These are phyloP conservation scores for Thalassiosira mediterranea DNA, from an alignment of 352 stramenopile species.

Conservation along the genomic window DNA sequence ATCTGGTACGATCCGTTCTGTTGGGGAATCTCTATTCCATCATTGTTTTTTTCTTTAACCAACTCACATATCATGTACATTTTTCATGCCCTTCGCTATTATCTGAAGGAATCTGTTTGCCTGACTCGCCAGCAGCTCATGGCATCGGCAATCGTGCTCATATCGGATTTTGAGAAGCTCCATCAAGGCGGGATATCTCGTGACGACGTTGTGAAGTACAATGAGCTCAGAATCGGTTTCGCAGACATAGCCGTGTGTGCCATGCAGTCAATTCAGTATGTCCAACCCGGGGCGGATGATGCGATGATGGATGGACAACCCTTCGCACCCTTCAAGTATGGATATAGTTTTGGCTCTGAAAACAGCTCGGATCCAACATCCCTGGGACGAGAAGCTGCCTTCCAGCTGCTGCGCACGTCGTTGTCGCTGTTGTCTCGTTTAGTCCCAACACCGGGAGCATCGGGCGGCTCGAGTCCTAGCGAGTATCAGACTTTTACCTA, in stretches of 20 bases:
- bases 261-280: slow-evolving; percentile 43
- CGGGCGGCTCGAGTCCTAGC: not conserved
- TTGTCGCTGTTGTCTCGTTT: slow-evolving; percentile 29
- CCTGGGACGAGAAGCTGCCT: slow-evolving; percentile 4
- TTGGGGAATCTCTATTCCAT: not conserved
- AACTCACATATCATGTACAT: too few species aligned
- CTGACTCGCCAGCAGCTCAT: slow-evolving; percentile 38
- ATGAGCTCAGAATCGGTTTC: slow-evolving; percentile 42
- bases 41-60: not conserved
- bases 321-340: slow-evolving; percentile 19
- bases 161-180: slow-evolving; percentile 36
- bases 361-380: slow-evolving; percentile 4
- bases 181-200: slow-evolving; percentile 11
- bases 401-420: slow-evolving; percentile 33
- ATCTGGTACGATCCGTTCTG: slow-evolving; percentile 23
- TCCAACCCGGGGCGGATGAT: slow-evolving; percentile 1
- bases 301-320: not conserved
- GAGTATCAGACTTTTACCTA: slow-evolving; percentile 33
- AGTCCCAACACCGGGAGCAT: slow-evolving; percentile 5
- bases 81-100: not conserved
- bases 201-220: slow-evolving; percentile 34
- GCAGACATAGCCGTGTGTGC: slow-evolving; percentile 35
- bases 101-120: slow-evolving; percentile 20
- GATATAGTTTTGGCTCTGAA: slow-evolving; percentile 31
- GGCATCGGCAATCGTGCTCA: slow-evolving; percentile 31